Evolutionary conservation across 1,284 basidiomycete species (phyloP).

Genomic region (Heliocybe sulcata): DNA sequence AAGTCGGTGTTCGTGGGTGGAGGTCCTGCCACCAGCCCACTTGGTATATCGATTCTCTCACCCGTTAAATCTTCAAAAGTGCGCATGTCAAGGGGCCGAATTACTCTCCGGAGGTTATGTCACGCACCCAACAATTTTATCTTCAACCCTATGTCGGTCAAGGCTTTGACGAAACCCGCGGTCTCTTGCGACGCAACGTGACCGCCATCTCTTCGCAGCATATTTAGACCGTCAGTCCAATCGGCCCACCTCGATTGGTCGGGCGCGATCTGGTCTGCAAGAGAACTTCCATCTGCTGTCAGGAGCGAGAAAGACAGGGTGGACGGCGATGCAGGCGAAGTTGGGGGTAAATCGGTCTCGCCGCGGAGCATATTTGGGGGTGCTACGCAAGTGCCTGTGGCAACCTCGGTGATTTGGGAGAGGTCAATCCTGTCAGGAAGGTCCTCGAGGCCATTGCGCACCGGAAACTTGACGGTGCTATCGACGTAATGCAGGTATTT

Average conservation of each 20-base stretch:
- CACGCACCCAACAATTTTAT: constrained; percentile 83
- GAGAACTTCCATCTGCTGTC: constrained; percentile 63
- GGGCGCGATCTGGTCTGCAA: constrained; percentile 84
- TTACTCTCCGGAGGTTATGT: not conserved
- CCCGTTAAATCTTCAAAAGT: constrained; percentile 70
- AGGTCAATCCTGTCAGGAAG: constrained; percentile 83
- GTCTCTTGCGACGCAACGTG: constrained; percentile 83
- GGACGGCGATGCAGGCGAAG: constrained; percentile 48
- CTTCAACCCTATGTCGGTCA: constrained; percentile 93
- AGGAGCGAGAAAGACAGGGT: constrained; percentile 78
- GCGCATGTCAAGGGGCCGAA: constrained; percentile 5
- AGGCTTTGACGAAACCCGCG: constrained; percentile 73
- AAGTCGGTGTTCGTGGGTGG: constrained; percentile 81
- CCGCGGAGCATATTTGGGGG: constrained; percentile 58
- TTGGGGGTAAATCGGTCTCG: constrained; percentile 48
- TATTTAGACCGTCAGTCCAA: constrained; percentile 94
- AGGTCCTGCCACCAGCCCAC: constrained; percentile 58
- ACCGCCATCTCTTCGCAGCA: constrained; percentile 73
- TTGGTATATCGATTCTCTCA: constrained; percentile 88
- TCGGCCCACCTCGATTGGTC: constrained; percentile 86
- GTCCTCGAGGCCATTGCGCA: constrained; percentile 79
- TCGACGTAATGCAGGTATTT: constrained; percentile 84
- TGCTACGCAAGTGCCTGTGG: constrained; percentile 69
- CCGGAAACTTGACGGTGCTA: constrained; percentile 65
- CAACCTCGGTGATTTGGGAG: constrained; percentile 69